These are phyloP conservation scores for Mycena belliarum DNA, from an alignment of 768 basidiomycete genomes.

Conservation along the genomic window DNA sequence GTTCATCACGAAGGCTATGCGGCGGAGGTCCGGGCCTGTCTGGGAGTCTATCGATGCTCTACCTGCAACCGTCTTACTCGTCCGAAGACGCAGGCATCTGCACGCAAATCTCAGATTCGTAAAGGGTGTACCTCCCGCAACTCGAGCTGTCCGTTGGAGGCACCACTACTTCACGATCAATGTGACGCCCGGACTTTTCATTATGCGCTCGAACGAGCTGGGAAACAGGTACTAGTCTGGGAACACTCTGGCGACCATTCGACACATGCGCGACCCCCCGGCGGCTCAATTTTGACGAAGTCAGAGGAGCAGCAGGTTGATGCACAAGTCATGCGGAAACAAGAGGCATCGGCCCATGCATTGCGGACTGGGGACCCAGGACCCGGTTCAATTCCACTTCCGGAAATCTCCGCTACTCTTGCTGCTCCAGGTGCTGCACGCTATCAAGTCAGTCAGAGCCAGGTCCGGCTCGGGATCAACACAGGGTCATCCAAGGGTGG, in stretches of 20 bases:
- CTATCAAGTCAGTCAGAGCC: slow-evolving; percentile 10
- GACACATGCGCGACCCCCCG: too few species aligned
- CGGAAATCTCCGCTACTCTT: slow-evolving; percentile 20
- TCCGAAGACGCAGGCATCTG: neutral
- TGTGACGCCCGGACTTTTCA: too few species aligned
- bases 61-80: neutral
- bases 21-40: neutral
- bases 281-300: too few species aligned
- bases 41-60: neutral
- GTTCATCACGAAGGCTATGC: neutral
- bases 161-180: too few species aligned
- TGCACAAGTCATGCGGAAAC: slow-evolving; percentile 16
- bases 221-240: too few species aligned
- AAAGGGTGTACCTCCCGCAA: too few species aligned
- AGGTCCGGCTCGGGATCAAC: slow-evolving; percentile 15
- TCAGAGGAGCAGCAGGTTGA: too few species aligned
- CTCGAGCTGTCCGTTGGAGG: too few species aligned
- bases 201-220: too few species aligned
- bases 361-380: slow-evolving; percentile 20
- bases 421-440: slow-evolving; percentile 22
- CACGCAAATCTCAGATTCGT: neutral
- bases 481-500: slow-evolving; percentile 14
- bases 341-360: slow-evolving; percentile 19
- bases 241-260: too few species aligned
- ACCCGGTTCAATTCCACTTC: slow-evolving; percentile 22